Evolutionary conservation across 2,329 filamentous ascomycete genomes (phyloP).

Genomic region (Talaromyces sp.): DNA sequence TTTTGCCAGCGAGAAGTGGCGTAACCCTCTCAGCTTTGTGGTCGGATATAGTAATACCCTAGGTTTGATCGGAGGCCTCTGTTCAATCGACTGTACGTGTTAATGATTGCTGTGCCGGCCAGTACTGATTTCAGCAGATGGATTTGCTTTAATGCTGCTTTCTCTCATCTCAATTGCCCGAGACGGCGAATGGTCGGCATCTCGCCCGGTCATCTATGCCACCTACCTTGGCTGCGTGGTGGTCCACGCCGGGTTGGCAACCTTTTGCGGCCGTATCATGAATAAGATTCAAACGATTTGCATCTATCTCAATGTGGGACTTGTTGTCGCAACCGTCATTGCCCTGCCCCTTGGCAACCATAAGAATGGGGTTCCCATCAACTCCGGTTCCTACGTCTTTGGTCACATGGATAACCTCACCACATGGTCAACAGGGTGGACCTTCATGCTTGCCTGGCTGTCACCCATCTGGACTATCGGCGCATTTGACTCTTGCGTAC

Average conservation of each 20-base stretch:
- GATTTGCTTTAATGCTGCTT: slow-evolving; percentile 53
- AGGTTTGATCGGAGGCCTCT: slow-evolving; percentile 55
- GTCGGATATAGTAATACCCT: slow-evolving; percentile 59
- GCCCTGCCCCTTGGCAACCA: slow-evolving; percentile 49
- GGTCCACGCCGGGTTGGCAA: slow-evolving; percentile 50
- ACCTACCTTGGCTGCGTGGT: slow-evolving; percentile 52
- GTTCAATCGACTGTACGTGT: slow-evolving; percentile 52
- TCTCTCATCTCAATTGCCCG: slow-evolving; percentile 53
- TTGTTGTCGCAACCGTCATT: slow-evolving; percentile 53
- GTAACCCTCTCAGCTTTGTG: slow-evolving; percentile 54
- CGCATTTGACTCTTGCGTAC: slow-evolving; percentile 52
- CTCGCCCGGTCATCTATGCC: slow-evolving; percentile 51
- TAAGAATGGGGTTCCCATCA: slow-evolving; percentile 18
- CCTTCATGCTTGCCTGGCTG: slow-evolving; percentile 57
- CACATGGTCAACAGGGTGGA: slow-evolving; percentile 52
- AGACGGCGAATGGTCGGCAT: slow-evolving; percentile 52
- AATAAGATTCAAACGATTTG: slow-evolving; percentile 53
- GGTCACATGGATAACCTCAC: slow-evolving; percentile 52
- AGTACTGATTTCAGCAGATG: slow-evolving; percentile 20
- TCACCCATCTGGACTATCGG: slow-evolving; percentile 56
- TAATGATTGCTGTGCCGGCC: too few species aligned
- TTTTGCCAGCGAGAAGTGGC: slow-evolving; percentile 49
- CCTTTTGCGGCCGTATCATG: slow-evolving; percentile 51
- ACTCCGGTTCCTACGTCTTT: slow-evolving; percentile 48
- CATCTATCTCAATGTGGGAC: slow-evolving; percentile 50